Conservation (phyloP, 257 asterid species). For the Rauvolfia tetraphylla region DNA sequence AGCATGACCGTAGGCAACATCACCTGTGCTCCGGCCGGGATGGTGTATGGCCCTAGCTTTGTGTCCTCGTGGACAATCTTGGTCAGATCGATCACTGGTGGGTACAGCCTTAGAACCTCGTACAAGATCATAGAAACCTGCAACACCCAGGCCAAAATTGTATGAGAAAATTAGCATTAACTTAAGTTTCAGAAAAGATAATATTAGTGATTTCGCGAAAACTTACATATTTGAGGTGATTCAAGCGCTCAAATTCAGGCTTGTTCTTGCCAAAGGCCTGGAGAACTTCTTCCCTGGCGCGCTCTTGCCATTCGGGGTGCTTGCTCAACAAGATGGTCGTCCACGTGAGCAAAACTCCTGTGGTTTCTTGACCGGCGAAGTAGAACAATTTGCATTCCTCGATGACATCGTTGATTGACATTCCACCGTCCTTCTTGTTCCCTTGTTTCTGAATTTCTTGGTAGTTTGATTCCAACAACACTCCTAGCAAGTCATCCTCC, state of each 20-base stretch:
- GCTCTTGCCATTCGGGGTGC: constrained; percentile 11
- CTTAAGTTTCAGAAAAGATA: no score
- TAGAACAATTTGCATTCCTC: constrained; percentile 2
- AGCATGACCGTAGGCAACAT: background rate
- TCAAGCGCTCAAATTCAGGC: background rate
- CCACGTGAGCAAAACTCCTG: background rate
- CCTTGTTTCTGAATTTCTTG: constrained; percentile 10
- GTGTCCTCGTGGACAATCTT: background rate
- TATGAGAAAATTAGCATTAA: background rate
- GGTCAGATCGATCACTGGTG: background rate
- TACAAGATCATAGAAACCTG: constrained; percentile 7
- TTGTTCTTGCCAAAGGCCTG: constrained; percentile 8
- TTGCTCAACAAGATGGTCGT: constrained; percentile 1
- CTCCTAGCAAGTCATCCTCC: constrained; percentile 32
- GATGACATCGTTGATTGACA: background rate
- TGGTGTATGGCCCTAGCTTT: background rate
- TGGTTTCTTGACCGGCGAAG: constrained; percentile 3
- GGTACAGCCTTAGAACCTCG: constrained; percentile 7
- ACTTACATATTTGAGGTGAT: constrained; percentile 12
- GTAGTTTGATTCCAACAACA: background rate
- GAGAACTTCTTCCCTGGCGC: constrained; percentile 16
- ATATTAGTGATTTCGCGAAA: background rate
- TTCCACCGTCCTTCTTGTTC: constrained; percentile 8
- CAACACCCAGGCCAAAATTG: no score
- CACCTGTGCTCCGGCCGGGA: constrained; percentile 7